Evolutionary conservation across 257 asterid species (phyloP).

Genomic region (Fraxinus cuspidata): DNA sequence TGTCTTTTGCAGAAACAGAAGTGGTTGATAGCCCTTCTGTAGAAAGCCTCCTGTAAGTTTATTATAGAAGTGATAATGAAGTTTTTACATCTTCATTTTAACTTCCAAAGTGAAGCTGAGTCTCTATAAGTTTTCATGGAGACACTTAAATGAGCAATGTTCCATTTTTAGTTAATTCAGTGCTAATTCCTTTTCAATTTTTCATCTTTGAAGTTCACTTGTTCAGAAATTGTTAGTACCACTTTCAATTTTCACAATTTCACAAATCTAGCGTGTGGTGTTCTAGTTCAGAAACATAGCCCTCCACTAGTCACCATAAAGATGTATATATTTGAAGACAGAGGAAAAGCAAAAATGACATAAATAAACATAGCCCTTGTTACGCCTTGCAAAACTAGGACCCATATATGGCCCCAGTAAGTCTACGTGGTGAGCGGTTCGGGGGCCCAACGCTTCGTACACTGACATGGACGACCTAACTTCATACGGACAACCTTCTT

Average conservation of each 20-base stretch:
- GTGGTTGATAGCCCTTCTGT: background rate
- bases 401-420: too few species aligned
- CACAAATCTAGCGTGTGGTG: background rate
- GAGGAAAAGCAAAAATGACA: background rate
- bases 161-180: background rate
- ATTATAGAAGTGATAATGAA: background rate
- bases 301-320: background rate
- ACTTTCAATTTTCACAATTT: background rate
- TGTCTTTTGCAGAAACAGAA: background rate
- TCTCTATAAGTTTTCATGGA: background rate
- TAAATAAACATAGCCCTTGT: slow-evolving; percentile 11
- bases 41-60: background rate
- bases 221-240: too few species aligned
- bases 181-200: background rate
- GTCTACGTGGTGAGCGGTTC: too few species aligned
- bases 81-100: background rate
- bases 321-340: background rate
- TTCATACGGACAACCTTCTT: too few species aligned
- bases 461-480: too few species aligned
- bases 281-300: background rate
- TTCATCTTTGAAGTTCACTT: background rate
- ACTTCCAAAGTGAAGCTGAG: background rate
- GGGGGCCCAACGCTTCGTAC: too few species aligned
- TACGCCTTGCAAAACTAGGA: too few species aligned
- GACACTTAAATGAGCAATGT: background rate